phyloP scores from a whole-genome alignment of 2,329 filamentous ascomycete genomes.

The Ascomycota sp. region DNA sequence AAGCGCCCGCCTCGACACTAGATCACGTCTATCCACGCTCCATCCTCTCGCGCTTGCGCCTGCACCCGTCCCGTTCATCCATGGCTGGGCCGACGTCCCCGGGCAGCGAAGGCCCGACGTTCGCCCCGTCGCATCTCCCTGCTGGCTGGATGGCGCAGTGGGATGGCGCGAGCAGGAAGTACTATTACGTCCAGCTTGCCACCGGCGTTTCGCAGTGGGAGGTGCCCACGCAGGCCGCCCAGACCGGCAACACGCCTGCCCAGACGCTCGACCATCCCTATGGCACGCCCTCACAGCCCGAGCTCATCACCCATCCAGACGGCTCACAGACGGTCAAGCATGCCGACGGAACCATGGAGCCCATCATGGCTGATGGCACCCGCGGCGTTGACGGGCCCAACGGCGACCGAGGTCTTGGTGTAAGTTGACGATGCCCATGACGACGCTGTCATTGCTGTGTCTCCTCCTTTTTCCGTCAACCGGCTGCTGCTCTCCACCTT shows the following conservation, averaged over 20 bases:
- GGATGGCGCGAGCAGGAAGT: conserved; percentile 43
- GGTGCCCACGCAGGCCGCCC: conserved; percentile 43
- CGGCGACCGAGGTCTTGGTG: conserved; percentile 43
- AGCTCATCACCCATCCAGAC: conserved; percentile 42
- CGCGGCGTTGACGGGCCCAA: conserved; percentile 29
- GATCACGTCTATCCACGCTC: no score
- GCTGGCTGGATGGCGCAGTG: conserved; percentile 51
- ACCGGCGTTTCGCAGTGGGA: conserved; percentile 58
- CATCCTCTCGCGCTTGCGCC: no score
- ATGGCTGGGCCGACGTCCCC: conserved; percentile 40
- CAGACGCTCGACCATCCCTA: conserved; percentile 40
- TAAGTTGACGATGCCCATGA: no score
- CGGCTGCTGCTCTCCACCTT: background rate
- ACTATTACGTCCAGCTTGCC: conserved; percentile 53
- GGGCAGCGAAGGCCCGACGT: conserved; percentile 36
- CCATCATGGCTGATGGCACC: conserved; percentile 30
- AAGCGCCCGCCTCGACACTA: no score
- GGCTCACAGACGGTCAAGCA: conserved; percentile 40
- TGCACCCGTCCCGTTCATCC: no score
- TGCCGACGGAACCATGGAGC: conserved; percentile 40
- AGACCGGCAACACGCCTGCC: conserved; percentile 37
- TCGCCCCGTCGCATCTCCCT: conserved; percentile 38
- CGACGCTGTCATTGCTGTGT: no score
- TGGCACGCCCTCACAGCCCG: conserved; percentile 28
- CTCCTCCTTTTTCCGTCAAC: conserved; percentile 1